Evolutionary conservation across 208 protist genomes (phyloP), one percentile per base, ranked within the genome.

Genomic region (Leptomonas pyrrhocoris): DNA sequence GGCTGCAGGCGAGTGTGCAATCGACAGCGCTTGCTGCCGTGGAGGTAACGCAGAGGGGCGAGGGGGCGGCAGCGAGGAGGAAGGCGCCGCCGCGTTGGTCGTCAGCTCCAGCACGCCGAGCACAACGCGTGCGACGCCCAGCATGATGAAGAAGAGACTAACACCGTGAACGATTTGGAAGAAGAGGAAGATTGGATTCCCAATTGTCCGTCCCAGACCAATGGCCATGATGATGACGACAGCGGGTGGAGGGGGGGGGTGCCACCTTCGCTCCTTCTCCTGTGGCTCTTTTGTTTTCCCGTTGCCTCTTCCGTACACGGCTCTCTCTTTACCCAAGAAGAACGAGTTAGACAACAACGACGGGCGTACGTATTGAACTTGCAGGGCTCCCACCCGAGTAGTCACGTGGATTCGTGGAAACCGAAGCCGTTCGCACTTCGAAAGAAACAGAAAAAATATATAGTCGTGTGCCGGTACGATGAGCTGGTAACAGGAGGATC

Each of bases 151-250:
- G 66, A 92, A 90, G 0, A 85, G 40, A 40, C 84, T 89, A n/a
- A 86, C 51, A 23, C 49, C 74, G 73, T 94, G 72, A 15, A 89
- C 6, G 40, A 94, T 91, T 64, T 94, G 88, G 9, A 80, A 66
- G 42, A 90, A 68, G 0, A 90, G 73, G 64, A 83, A 94, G 5
- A 74, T 21, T 5, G 88, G 88, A 66, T 77, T 81, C 54, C 71
- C 80, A 38, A 88, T 74, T 4, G 76, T 76, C 36, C 87, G 81
- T 2, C 90, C 90, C 15, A 94, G 75, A 30, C 78, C 64, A 61
- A 94, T 66, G 18, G 83, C 71, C 89, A 94, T 94, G 18, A 13
- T 18, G 61, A 2, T 15, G 15, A 45, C 11, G 31, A 18, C 7
- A 38, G 34, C 3, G 9, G 34, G 34, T 9, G 9, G 34, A 38